Base-by-base conservation (phyloP, 345 rosid species). In the Turnera subulata region DNA sequence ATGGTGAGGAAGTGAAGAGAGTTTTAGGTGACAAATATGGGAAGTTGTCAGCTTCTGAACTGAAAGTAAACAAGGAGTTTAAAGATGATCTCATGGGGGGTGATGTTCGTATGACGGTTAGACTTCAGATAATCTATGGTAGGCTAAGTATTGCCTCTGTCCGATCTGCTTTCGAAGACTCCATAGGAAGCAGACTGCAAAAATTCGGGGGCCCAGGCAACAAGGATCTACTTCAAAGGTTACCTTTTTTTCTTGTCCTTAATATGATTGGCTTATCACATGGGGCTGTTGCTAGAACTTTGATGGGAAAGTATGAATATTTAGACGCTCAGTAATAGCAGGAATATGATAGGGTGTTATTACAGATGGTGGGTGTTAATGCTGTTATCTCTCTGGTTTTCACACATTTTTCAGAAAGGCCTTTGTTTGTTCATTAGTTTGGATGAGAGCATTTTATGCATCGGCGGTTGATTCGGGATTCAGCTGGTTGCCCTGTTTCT, bases 181-280 rank as follows among this genome's bases (percentile, higher is more conserved):
- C 95, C 12, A 88, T 92, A 1, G 95, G 95, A 66, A 84, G 76
- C 77, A 76, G 95, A 50, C 88, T 92, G 55, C 74, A 67, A 35
- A 89, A 78, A 68, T 92, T 92, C 42, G 79, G 91, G 29, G 84
- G 77, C 57, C 48, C 74, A 18, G 79, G 83, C 33, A 84, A 76
- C 66, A 68, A 83, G 57, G 85, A 82, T 20, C 68, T 92, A 81
- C 93, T 89, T 63, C 89, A 82, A 53, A 84, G 91, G 98, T 92
- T 55, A 71, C 46, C 22, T 8, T 44, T 46, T 54, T 50, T 20
- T 15, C 22, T 29, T 46, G 14, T 18, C 23, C 15, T 21, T 22
- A 29, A 18, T 48, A 43, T 17, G 40, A n/a, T n/a, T n/a, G n/a
- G n/a, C 52, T 40, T 51, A 39, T 52, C 37, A 15, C 18, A 16